Conservation (phyloP, 768 basidiomycete genomes). For the Boletus bicolor region DNA sequence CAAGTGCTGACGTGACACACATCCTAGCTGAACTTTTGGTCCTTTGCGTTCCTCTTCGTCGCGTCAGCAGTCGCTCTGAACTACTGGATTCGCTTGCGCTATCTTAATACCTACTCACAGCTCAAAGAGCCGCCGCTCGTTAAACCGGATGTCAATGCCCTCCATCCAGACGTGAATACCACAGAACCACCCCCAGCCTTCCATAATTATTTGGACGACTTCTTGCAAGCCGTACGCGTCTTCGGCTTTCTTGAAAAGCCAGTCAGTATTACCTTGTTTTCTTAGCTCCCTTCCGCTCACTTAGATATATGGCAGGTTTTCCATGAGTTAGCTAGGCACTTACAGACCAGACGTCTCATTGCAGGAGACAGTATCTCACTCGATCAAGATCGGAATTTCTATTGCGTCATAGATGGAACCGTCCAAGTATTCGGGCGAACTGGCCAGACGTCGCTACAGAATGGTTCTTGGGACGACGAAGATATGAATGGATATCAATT, state of each 20-base stretch:
- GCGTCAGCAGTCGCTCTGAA: constrained; percentile 65
- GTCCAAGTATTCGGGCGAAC: constrained; percentile 89
- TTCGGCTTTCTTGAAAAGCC: constrained; percentile 98
- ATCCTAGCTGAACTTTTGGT: constrained; percentile 84
- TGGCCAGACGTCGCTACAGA: constrained; percentile 47
- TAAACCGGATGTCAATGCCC: constrained; percentile 80
- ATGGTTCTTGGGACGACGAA: constrained; percentile 73
- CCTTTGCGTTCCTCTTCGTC: constrained; percentile 74
- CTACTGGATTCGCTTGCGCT: constrained; percentile 83
- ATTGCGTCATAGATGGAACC: constrained; percentile 96
- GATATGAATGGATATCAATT: constrained; percentile 95
- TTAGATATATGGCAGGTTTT: constrained; percentile 59
- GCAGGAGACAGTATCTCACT: constrained; percentile 93
- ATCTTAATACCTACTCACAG: constrained; percentile 71
- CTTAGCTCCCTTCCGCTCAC: background rate
- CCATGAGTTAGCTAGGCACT: constrained; percentile 92
- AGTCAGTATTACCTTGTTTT: constrained; percentile 41
- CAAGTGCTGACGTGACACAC: constrained; percentile 1
- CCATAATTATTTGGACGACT: constrained; percentile 97
- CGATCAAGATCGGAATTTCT: constrained; percentile 92
- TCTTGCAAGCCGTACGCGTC: constrained; percentile 91
- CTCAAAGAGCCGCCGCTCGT: constrained; percentile 78
- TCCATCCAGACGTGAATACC: constrained; percentile 90
- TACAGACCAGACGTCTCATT: constrained; percentile 92
- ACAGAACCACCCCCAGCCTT: constrained; percentile 71